Conservation (phyloP, 2,329 filamentous ascomycete genomes). For the Alternaria viburni region DNA sequence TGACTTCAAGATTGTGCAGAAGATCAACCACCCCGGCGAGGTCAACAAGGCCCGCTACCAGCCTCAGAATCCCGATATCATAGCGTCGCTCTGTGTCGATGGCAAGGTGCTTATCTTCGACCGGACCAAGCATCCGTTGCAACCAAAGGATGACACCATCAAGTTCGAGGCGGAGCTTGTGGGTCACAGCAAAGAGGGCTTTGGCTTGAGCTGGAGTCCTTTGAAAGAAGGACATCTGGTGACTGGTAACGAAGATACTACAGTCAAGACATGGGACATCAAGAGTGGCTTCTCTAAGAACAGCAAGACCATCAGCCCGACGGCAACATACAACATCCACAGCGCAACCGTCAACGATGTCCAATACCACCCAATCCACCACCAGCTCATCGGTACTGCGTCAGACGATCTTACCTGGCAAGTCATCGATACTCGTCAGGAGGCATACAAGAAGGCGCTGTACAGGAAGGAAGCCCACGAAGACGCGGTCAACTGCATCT, state of each 20-base stretch:
- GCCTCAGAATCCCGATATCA: constrained; percentile 95
- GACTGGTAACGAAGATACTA: constrained; percentile 90
- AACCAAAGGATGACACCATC: constrained; percentile 68
- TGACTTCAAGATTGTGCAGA: constrained; percentile 91
- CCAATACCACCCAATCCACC: constrained; percentile 88
- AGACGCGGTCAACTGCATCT: constrained; percentile 94
- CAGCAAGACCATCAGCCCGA: constrained; percentile 73
- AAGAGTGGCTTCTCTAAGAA: constrained; percentile 71
- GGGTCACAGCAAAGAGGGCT: constrained; percentile 88
- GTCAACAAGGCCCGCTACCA: constrained; percentile 99
- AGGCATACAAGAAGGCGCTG: constrained; percentile 70
- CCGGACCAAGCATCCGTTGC: constrained; percentile 86
- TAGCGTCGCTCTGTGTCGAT: constrained; percentile 90
- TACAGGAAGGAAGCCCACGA: constrained; percentile 77
- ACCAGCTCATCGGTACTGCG: constrained; percentile 82
- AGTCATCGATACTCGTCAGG: constrained; percentile 82
- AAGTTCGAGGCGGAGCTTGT: constrained; percentile 84
- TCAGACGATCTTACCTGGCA: constrained; percentile 95
- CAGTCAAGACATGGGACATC: constrained; percentile 91
- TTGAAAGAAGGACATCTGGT: constrained; percentile 81
- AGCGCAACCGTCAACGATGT: constrained; percentile 94
- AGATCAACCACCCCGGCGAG: constrained; percentile 94
- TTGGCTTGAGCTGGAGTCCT: constrained; percentile 91
- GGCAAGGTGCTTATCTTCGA: constrained; percentile 92
- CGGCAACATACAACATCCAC: constrained; percentile 84